Evolutionary conservation across 768 basidiomycete species (phyloP).

Genomic region (Macrolepiota dolichaula): DNA sequence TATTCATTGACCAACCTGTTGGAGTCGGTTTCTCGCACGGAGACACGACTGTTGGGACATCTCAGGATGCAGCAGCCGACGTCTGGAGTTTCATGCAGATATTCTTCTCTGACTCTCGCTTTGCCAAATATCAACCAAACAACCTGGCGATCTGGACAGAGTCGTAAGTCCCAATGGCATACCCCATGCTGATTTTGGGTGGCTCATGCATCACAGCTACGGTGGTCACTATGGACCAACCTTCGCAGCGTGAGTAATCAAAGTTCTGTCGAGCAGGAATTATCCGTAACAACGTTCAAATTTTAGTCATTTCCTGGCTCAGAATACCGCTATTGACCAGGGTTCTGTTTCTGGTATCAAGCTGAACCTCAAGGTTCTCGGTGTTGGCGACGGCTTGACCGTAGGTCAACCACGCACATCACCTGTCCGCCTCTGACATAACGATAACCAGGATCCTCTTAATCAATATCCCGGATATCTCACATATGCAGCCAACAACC

Average conservation of each 20-base stretch:
- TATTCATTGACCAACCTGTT: constrained; percentile 65
- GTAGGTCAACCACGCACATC: constrained; percentile 25
- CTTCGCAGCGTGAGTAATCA: constrained; percentile 48
- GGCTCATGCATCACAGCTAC: constrained; percentile 35
- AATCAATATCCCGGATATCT: constrained; percentile 59
- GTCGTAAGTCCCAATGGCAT: constrained; percentile 33
- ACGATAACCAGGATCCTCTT: constrained; percentile 32
- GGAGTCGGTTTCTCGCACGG: constrained; percentile 65
- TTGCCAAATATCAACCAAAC: constrained; percentile 40
- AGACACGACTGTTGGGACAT: constrained; percentile 43
- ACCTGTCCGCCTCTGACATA: not conserved
- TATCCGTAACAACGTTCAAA: not conserved
- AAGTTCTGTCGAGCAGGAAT: not conserved
- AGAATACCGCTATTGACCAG: constrained; percentile 53
- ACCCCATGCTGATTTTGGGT: not conserved
- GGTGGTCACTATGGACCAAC: constrained; percentile 71
- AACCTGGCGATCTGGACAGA: constrained; percentile 64
- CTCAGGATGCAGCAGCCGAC: constrained; percentile 50
- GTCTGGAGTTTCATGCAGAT: constrained; percentile 65
- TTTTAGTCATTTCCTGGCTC: constrained; percentile 48
- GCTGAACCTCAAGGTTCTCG: constrained; percentile 61
- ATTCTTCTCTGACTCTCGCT: constrained; percentile 52
- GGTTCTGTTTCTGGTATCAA: constrained; percentile 41
- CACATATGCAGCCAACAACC: constrained; percentile 50
- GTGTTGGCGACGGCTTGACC: constrained; percentile 60